A percentile compares a stretch with the other conserved stretches of the same genome.
Evolutionary conservation across 768 basidiomycete genomes (phyloP).

Genomic region (Neoboletus magnificus): DNA sequence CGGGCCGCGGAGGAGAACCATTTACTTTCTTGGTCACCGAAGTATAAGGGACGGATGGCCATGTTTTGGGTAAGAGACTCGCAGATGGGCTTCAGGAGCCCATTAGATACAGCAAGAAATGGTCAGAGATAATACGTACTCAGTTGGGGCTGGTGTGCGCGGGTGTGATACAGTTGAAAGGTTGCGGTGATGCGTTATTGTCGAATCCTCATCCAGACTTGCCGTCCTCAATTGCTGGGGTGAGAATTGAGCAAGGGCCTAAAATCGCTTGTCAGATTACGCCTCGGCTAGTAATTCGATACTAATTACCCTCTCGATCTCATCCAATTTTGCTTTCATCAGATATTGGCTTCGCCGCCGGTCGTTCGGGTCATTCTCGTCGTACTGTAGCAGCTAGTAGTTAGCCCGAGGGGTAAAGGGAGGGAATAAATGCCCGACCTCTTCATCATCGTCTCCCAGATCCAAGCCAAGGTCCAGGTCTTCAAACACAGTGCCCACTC

Average conservation of each 20-base stretch:
- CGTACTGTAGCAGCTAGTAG: slow-evolving; percentile 43
- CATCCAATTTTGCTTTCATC: slow-evolving; percentile 73
- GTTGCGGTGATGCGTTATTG: slow-evolving; percentile 18
- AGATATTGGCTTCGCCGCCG: slow-evolving; percentile 70
- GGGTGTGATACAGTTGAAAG: slow-evolving; percentile 14
- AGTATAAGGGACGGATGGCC: slow-evolving; percentile 48
- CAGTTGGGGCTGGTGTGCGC: slow-evolving; percentile 4
- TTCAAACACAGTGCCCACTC: slow-evolving; percentile 45
- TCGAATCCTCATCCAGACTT: slow-evolving; percentile 20
- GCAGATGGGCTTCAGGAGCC: slow-evolving; percentile 5
- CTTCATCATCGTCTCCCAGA: slow-evolving; percentile 41
- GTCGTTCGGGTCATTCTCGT: slow-evolving; percentile 70
- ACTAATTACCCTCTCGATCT: slow-evolving; percentile 63
- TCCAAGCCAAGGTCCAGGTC: slow-evolving; percentile 45
- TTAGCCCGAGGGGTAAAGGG: slow-evolving; percentile 10
- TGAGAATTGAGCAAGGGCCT: slow-evolving; percentile 68
- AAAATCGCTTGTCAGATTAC: slow-evolving; percentile 13
- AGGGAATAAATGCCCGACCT: slow-evolving; percentile 31
- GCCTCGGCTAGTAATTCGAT: not conserved
- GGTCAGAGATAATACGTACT: slow-evolving; percentile 19
- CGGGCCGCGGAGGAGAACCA: slow-evolving; percentile 18
- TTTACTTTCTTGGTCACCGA: slow-evolving; percentile 25
- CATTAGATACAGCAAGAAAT: slow-evolving; percentile 11
- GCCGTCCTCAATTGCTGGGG: slow-evolving; percentile 41
- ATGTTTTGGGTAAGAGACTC: slow-evolving; percentile 21